Evolutionary conservation across 208 protist species (phyloP), one percentile per base, ranked within the genome.

Genomic region (Leishmania lainsoni): DNA sequence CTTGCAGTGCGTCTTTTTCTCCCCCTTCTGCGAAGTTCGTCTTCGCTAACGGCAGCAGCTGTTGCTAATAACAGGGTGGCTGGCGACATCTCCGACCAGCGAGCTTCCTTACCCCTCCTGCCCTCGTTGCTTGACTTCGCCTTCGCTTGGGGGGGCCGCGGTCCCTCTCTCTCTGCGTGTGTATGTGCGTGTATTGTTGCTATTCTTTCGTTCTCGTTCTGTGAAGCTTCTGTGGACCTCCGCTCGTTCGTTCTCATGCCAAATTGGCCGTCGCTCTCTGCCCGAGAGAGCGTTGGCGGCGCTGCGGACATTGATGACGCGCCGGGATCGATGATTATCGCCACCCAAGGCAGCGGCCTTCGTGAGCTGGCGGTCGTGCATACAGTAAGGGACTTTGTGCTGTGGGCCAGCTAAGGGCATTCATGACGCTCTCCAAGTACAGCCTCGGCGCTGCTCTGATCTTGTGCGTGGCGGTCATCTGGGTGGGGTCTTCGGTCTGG

Each of bases 401-500:
- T 17, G 51, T 26, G 35, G 78, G 14, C 22, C 54, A 52, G 56
- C 61, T 81, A n/a, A 12, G 77, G 26, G 63, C 75, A 16, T 45
- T 85, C 68, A 51, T 89, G 65, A 70, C 74, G 16, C 32, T 93
- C 0, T 89, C 90, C 42, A 90, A 90, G 71, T 96, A 98, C 80
- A 75, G 87, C 14, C 87, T 98, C n/a, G 96, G 95, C 65, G 74
- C 98, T 39, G 59, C 87, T 0, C 84, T 98, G 0, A 97, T 98
- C 73, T 45, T 98, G 14, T 94, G 89, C 61, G 95, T 98, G 56
- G 91, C 93, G 3, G 83, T 98, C 68, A 98, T 98, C 72, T 98
- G 95, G 94, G 95, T 98, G 14, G 88, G 86, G 1, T 95, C 95
- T 3, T 97, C 94, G 14, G 86, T 88, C 72, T 94, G 92, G 87